phyloP scores from a whole-genome alignment of 768 basidiomycete genomes.

The Macrolepiota albuminosa region DNA sequence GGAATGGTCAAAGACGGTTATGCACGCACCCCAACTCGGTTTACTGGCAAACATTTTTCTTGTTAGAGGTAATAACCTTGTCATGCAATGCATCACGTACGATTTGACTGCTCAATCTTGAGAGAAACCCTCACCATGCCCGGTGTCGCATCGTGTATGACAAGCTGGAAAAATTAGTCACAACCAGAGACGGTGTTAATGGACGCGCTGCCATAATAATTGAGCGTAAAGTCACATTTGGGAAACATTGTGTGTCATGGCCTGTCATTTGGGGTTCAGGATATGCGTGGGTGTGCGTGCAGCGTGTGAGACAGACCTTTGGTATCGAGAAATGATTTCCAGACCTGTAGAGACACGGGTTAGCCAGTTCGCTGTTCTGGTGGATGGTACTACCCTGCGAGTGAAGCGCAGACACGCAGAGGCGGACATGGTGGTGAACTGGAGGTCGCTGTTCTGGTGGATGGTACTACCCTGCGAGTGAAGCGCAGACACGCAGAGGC shows the following conservation, averaged over 20 bases:
- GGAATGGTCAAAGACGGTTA: neutral
- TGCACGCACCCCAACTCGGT: constrained; percentile 69
- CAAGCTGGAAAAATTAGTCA: constrained; percentile 38
- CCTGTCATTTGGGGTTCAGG: constrained; percentile 37
- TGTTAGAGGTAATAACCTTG: neutral
- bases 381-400: constrained; percentile 38
- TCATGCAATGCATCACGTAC: constrained; percentile 34
- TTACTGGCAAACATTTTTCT: constrained; percentile 43
- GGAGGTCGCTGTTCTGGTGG: neutral
- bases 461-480: constrained; percentile 47
- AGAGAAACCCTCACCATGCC: constrained; percentile 67
- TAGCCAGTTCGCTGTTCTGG: neutral
- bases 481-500: constrained; percentile 63
- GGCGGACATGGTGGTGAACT: neutral
- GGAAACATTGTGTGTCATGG: constrained; percentile 77
- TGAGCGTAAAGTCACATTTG: constrained; percentile 45
- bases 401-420: constrained; percentile 72
- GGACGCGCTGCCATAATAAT: neutral
- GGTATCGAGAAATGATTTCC: constrained; percentile 75
- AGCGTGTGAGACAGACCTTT: constrained; percentile 41
- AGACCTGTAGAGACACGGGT: constrained; percentile 45
- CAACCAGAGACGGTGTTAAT: neutral
- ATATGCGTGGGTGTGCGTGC: neutral
- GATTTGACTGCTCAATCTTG: constrained; percentile 69
- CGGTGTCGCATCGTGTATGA: constrained; percentile 61